Evolutionary conservation across 768 basidiomycete genomes (phyloP).

Genomic region (Chalciporus chontae): DNA sequence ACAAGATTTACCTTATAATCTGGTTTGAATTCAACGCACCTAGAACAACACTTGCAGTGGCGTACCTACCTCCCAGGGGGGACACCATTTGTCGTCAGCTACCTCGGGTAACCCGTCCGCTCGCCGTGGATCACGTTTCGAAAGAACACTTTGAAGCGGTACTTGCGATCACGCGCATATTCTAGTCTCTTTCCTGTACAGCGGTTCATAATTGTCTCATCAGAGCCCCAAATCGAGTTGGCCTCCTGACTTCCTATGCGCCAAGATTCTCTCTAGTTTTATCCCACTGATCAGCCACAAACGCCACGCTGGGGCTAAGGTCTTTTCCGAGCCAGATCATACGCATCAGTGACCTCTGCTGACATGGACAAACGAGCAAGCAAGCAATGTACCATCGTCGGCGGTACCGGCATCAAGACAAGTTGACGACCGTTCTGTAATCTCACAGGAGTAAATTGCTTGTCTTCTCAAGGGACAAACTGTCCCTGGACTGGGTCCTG

Average conservation of each 20-base stretch:
- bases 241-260: not conserved
- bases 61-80: too few species aligned
- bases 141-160: constrained; percentile 1
- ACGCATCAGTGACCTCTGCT: not conserved
- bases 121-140: not conserved
- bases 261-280: not conserved
- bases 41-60: not conserved
- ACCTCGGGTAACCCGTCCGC: not conserved
- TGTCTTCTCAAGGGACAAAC: not conserved
- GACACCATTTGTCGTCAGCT: too few species aligned
- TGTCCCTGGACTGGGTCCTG: not conserved
- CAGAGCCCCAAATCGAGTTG: not conserved
- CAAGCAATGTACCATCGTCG: too few species aligned
- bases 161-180: not conserved
- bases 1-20: not conserved
- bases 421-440: not conserved
- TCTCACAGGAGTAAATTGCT: too few species aligned
- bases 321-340: not conserved
- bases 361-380: not conserved
- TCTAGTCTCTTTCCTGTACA: not conserved
- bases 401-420: constrained; percentile 1
- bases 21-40: not conserved
- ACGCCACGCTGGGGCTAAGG: not conserved
- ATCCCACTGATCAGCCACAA: too few species aligned
- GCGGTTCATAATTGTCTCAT: too few species aligned